Evolutionary conservation across 2,329 filamentous ascomycete species (phyloP), one percentile per base, ranked within the genome.

Genomic region (Diaporthe batatas): DNA sequence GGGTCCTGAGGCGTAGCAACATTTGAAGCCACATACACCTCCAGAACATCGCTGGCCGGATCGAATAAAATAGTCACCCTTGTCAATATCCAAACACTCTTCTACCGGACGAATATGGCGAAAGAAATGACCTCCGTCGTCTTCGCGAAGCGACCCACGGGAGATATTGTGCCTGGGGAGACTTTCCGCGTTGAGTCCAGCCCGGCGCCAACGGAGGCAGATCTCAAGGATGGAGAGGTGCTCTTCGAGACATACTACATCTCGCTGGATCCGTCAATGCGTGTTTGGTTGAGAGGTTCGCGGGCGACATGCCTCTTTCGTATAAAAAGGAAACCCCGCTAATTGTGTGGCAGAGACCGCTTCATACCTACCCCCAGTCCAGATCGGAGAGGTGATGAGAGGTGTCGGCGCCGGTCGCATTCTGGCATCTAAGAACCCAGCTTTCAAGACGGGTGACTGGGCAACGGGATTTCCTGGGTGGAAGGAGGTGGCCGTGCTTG

Each of bases 201-300:
- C 1, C 84, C 88, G 1, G 84, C 88, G 5, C 88, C 88, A 76
- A 82, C 86, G 10, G 83, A 85, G 25, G 82, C 82, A 42, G 81
- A 82, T 68, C 78, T 83, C n/a, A 84, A 88, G 77, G 83, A 86
- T 82, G 88, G 88, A 75, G 82, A 91, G 75, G 81, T 91, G 54
- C 82, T 91, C 12, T 78, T 85, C 58, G 82, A 84, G 75, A 77
- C 77, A 2, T 76, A 89, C 68, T 91, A 91, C 76, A 83, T 91
- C 47, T 89, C 87, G 29, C 83, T 91, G 58, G 90, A 92, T 79
- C 90, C 90, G 0, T 89, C 90, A 1, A 91, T 92, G 90, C 86
- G 90, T 75, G 88, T 88, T 75, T 91, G 89, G 89, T 81, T 92
- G 11, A 91, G 87, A 72, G 82, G 81, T 79, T 76, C 70, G 68